Evolutionary conservation across 2,329 filamentous ascomycete genomes (phyloP), one percentile per base, ranked within the genome.

Genomic region (Coniochaeta hoffmannii): DNA sequence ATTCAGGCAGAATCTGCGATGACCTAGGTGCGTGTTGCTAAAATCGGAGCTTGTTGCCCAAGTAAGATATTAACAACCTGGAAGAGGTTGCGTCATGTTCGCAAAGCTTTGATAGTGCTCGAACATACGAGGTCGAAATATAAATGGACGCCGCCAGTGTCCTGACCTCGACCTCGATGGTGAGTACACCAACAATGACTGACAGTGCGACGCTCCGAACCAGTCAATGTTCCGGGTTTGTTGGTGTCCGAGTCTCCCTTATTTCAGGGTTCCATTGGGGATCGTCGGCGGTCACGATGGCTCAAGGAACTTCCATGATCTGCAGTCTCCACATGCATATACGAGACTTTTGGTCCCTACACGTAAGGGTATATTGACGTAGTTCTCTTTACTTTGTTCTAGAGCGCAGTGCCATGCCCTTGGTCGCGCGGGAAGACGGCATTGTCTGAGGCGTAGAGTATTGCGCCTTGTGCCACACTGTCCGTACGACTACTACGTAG

Each of bases 311-410:
- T 15, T 46, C n/a, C 17, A 46, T 46, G 41, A 46, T 46, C 41
- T 46, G 41, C 41, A 28, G 41, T 46, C 19, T 46, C 41, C 41
- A 46, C 41, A 46, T 46, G 41, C 41, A 46, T 26, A 46, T 46
- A 46, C 41, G 41, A 46, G 41, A 28, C 7, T 46, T 28, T 46
- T 19, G 7, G 24, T 46, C 15, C 41, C n/a, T n/a, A n/a, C n/a
- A n/a, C n/a, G n/a, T n/a, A n/a, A n/a, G n/a, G n/a, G n/a, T n/a
- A 14, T 46, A 2, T 28, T 46, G 41, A 46, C 41, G 41, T 46
- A 46, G 10, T 46, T 46, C 17, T 24, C 19, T 44, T 24, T 26
- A 22, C 17, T n/a, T 5, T 26, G 2, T 44, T 8, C 17, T 19
- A 44, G 4, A 10, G 6, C 38, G 2, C 3, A 26, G 12, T 8